Conservation (phyloP, 805 yeast genomes). For the Yarrowia deformans region DNA sequence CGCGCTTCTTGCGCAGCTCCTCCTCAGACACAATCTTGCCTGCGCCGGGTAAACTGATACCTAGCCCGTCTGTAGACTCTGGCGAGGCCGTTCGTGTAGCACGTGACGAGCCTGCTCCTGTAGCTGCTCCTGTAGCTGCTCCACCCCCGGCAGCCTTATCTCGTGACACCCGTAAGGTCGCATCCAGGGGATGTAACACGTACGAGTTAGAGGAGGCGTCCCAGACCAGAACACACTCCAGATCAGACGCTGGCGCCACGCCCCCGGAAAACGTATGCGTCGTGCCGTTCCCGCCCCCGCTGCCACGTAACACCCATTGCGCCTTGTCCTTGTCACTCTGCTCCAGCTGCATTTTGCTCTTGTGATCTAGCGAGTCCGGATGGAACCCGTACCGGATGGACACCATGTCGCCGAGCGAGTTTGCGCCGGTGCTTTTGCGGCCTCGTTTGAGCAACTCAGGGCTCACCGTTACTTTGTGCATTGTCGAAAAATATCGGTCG, state of each 20-base stretch:
- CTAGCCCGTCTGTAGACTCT: conserved; percentile 22
- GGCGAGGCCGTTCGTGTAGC: conserved; percentile 9
- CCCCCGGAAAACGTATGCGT: conserved; percentile 14
- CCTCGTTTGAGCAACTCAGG: conserved; percentile 22
- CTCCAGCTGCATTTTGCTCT: conserved; percentile 36
- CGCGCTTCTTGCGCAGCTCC: conserved; percentile 30
- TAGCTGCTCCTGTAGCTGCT: too few relatives aligned
- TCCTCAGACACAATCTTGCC: conserved; percentile 33
- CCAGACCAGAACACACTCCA: conserved; percentile 37
- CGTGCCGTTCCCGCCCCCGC: neutral
- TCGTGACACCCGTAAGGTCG: conserved; percentile 12
- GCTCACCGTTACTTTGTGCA: conserved; percentile 37
- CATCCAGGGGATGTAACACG: conserved; percentile 16
- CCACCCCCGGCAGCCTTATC: neutral
- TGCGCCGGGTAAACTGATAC: conserved; percentile 16
- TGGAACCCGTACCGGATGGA: conserved; percentile 33
- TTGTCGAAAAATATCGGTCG: too few relatives aligned
- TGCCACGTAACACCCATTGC: conserved; percentile 16
- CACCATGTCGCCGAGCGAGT: conserved; percentile 23
- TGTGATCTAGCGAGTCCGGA: conserved; percentile 36
- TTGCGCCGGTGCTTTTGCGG: conserved; percentile 4
- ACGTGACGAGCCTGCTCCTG: neutral
- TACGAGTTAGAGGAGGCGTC: conserved; percentile 16
- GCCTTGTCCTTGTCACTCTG: conserved; percentile 17
- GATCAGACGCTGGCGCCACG: conserved; percentile 1